Base-by-base conservation (phyloP, 148 eudicot species). In the Rhododendron mucronatum region DNA sequence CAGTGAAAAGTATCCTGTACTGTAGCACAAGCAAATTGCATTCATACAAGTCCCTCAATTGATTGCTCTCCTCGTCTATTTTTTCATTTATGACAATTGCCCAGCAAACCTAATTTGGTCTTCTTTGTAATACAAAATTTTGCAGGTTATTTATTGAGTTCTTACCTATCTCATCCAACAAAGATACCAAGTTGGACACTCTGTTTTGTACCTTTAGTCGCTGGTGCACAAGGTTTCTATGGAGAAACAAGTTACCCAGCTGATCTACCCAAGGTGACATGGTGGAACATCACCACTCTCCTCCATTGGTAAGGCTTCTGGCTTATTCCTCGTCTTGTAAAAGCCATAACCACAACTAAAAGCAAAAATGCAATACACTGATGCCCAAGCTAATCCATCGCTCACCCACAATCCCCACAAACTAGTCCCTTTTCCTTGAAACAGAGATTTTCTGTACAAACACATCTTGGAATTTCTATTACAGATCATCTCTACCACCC, bases 381-480 rank as follows among this genome's bases (percentile, higher is more conserved):
- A 18, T 23, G 41, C 2, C 69, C 33, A 5, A 51, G 28, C 48
- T 14, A 47, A 53, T 75, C 35, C 47, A 48, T 55, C n/a, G 61
- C 81, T 67, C 5, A 75, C 48, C 11, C 67, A 37, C 7, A 84
- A 77, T 7, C 86, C 75, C 33, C 82, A 85, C 55, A 28, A 85
- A 51, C 82, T 77, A 71, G 78, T 80, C 16, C 83, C 81, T 15
- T 59, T 78, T 65, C 57, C 83, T 87, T 3, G 84, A 87, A 69
- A 5, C n/a, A 50, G 84, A 86, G 84, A 86, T 30, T 28, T 23
- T 48, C 4, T 69, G 57, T 6, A n/a, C 5, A 7, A 23, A 79
- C 7, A 12, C 84, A 9, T n/a, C 23, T 21, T 26, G n/a, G 53
- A 81, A 87, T 63, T 79, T 80, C 51, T 59, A n/a, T 33, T 20